Evolutionary conservation across 2,329 filamentous ascomycete genomes (phyloP).

Genomic region (Monosporascus sp.): DNA sequence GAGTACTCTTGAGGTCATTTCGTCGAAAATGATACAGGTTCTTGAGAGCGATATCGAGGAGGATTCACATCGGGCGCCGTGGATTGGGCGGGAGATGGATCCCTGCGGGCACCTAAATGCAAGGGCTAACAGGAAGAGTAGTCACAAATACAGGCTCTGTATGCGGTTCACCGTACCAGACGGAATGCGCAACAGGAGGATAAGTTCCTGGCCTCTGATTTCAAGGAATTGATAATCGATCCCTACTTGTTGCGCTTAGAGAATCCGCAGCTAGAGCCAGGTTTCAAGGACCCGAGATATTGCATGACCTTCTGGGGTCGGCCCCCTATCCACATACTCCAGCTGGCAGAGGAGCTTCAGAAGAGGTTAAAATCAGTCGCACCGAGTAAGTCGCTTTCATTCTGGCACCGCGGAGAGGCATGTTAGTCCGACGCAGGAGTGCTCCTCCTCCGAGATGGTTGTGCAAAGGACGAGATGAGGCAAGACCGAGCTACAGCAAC

Average conservation of each 20-base stretch:
- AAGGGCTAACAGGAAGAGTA: constrained; percentile 26
- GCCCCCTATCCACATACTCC: constrained; percentile 65
- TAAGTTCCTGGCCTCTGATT: constrained; percentile 65
- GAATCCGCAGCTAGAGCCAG: constrained; percentile 56
- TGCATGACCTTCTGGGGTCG: constrained; percentile 87
- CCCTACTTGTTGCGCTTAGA: constrained; percentile 67
- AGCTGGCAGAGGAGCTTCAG: constrained; percentile 66
- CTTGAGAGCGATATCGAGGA: too few species aligned
- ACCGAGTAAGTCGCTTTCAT: constrained; percentile 54
- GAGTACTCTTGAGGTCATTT: neutral
- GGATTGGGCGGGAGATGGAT: too few species aligned
- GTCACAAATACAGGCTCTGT: constrained; percentile 65
- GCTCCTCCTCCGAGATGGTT: too few species aligned
- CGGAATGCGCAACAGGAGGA: constrained; percentile 71
- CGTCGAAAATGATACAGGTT: neutral
- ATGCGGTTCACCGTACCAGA: constrained; percentile 65
- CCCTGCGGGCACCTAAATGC: too few species aligned
- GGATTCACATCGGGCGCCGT: too few species aligned
- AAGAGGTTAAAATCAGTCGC: constrained; percentile 55
- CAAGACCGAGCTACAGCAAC: neutral
- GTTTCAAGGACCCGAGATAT: constrained; percentile 69
- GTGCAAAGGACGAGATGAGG: too few species aligned
- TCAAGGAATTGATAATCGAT: constrained; percentile 69
- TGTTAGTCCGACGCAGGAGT: too few species aligned
- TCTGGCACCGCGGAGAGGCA: neutral